Evolutionary conservation across 345 rosid genomes (phyloP), one percentile per base, ranked within the genome.

Genomic region (Sonneratia caseolaris): DNA sequence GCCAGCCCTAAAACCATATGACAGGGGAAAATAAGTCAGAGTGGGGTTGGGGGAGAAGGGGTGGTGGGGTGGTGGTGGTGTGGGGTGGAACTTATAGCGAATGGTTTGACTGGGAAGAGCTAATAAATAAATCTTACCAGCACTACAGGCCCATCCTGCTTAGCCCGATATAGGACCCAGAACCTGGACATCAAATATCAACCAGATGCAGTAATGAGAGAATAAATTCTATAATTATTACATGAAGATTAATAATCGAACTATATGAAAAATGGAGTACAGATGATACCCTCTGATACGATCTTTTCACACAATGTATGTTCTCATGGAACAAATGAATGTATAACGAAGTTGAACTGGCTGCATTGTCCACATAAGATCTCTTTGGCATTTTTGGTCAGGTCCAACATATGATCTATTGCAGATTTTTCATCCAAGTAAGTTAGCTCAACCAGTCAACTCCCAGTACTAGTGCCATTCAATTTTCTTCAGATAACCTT

Each of bases 111-210:
- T 55, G 37, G 37, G 7, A 61, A n/a, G 37, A 61, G 27, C 14
- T 6, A 55, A 68, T 68, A n/a, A 61, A 27, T 14, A 64, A 47
- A 6, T 66, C 84, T 82, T 80, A 91, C 98, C 97, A 94, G 73
- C 45, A 94, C 91, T 70, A 94, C 96, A 67, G 97, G 98, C 65
- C 91, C 97, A 70, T 91, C 98, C 80, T 94, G 84, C 84, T 94
- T 91, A 74, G 98, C 98, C 81, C 98, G 81, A 79, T 94, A 91
- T 35, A 94, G 78, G 66, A 94, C 79, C 98, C 98, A 94, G 79
- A 91, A 94, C 98, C 98, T 94, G 86, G 71, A 74, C 3, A 75
- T 36, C 42, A 68, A 42, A 42, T 42, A 42, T 42, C 45, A 42
- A 9, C 45, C 10, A 19, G 19, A 0, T 16, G 21, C 7, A 56